Conservation (phyloP, 2,329 filamentous ascomycete species). For the Bipolaris bicolor region DNA sequence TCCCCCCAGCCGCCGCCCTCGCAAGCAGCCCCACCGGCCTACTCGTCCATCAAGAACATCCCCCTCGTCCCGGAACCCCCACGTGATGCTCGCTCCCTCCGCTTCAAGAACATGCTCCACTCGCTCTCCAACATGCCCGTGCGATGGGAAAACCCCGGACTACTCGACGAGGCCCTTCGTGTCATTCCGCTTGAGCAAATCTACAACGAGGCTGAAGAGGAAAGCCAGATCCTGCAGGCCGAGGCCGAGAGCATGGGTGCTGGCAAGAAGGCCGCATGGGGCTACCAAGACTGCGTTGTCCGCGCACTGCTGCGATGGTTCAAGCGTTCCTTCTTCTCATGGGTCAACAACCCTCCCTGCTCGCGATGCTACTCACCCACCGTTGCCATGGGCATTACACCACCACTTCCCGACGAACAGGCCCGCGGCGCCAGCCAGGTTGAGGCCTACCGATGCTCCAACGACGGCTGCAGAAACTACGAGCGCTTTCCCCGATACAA, state of each 20-base stretch:
- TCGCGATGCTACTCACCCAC: conserved; percentile 82
- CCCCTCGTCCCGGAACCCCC: conserved; percentile 79
- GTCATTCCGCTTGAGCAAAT: conserved; percentile 88
- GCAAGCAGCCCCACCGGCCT: conserved; percentile 59
- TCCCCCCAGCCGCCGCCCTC: conserved; percentile 47
- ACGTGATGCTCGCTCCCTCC: conserved; percentile 54
- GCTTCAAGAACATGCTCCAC: conserved; percentile 73
- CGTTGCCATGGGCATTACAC: conserved; percentile 79
- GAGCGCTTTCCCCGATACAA: conserved; percentile 94
- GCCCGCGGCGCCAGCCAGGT: conserved; percentile 86
- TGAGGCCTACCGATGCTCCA: conserved; percentile 88
- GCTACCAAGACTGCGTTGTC: conserved; percentile 96
- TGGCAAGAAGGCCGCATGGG: conserved; percentile 84
- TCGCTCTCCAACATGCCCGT: conserved; percentile 86
- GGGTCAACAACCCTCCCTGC: conserved; percentile 95
- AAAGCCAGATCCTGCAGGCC: conserved; percentile 83
- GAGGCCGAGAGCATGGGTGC: conserved; percentile 87
- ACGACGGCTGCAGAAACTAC: conserved; percentile 73
- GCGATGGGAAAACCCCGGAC: conserved; percentile 94
- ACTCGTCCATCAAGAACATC: conserved; percentile 66
- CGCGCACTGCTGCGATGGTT: conserved; percentile 93
- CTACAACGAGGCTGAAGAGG: conserved; percentile 92
- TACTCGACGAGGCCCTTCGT: conserved; percentile 88
- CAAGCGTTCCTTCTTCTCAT: conserved; percentile 91
- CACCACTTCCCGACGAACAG: conserved; percentile 85